Percentiles rank a stretch among this genome's conserved stretches.
Evolutionary conservation across 164 flowering plant species (phyloP).

Genomic region (Vitis riparia): DNA sequence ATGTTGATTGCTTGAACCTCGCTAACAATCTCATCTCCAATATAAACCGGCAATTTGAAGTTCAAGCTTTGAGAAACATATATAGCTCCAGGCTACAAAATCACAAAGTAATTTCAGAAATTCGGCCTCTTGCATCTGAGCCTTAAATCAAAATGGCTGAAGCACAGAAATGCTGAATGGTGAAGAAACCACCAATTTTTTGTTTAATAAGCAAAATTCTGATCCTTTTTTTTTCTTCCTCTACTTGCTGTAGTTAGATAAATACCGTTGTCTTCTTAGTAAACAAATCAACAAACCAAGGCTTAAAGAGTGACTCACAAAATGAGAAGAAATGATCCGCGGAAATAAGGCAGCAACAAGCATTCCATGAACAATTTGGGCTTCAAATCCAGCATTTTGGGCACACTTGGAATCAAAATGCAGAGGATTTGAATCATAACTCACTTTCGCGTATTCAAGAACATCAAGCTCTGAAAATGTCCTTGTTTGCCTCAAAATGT

Average conservation of each 20-base stretch:
- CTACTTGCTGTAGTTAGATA: background rate
- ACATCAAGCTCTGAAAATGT: constrained; percentile 53
- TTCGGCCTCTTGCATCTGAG: background rate
- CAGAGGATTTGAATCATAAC: constrained; percentile 61
- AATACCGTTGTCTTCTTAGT: background rate
- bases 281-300: background rate
- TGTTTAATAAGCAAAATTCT: background rate
- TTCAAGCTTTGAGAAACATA: constrained; percentile 78
- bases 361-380: constrained; percentile 79
- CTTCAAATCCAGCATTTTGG: constrained; percentile 54
- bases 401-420: constrained; percentile 67
- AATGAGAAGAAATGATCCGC: constrained; percentile 65
- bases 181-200: too few relatives aligned
- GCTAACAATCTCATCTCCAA: constrained; percentile 63
- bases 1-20: constrained; percentile 52
- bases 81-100: constrained; percentile 77
- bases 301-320: constrained; percentile 41
- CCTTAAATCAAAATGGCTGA: background rate
- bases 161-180: background rate
- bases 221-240: background rate
- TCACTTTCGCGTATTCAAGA: constrained; percentile 52
- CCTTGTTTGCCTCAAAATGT: constrained; percentile 45
- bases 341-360: constrained; percentile 85
- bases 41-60: constrained; percentile 64
- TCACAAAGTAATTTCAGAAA: background rate